Conservation (phyloP, 495 filamentous ascomycete species). For the Astrothelium subdiscretum region DNA sequence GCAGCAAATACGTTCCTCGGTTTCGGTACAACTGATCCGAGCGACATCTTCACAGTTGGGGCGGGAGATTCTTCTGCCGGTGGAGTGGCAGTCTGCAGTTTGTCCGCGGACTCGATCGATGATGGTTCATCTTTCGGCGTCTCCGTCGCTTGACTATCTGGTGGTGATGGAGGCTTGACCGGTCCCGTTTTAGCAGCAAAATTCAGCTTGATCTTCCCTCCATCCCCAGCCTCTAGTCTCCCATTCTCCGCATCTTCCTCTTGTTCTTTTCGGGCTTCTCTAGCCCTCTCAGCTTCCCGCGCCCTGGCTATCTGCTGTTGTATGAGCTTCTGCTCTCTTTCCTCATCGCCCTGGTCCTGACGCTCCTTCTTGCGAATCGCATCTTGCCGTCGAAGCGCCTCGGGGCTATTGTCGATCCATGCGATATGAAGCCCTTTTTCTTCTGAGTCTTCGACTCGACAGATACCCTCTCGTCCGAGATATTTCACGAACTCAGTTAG, state of each 20-base stretch:
- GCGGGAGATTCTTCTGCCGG: constrained; percentile 1
- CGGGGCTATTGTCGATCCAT: constrained; percentile 85
- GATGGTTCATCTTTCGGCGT: not conserved
- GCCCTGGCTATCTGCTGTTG: constrained; percentile 70
- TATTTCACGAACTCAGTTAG: constrained; percentile 82
- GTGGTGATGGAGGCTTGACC: constrained; percentile 19
- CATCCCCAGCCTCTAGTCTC: constrained; percentile 54
- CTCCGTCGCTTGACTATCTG: not conserved
- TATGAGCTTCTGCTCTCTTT: constrained; percentile 69
- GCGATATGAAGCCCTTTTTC: constrained; percentile 66
- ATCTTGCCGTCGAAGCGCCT: constrained; percentile 67
- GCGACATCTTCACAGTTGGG: constrained; percentile 15
- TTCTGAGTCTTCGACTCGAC: constrained; percentile 78
- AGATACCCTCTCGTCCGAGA: constrained; percentile 72
- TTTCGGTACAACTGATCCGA: constrained; percentile 7
- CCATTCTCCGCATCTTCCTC: not conserved
- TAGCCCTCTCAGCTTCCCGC: constrained; percentile 28
- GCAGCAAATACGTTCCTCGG: constrained; percentile 22
- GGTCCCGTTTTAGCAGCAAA: constrained; percentile 44
- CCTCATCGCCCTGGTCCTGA: constrained; percentile 80
- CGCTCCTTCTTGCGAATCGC: constrained; percentile 71
- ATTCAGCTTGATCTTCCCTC: constrained; percentile 72
- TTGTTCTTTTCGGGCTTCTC: constrained; percentile 4
- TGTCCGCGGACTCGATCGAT: not conserved
- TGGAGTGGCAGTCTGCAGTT: not conserved